phyloP scores from a whole-genome alignment of 78 protist genomes.

The Dictyostelium capitatum region DNA sequence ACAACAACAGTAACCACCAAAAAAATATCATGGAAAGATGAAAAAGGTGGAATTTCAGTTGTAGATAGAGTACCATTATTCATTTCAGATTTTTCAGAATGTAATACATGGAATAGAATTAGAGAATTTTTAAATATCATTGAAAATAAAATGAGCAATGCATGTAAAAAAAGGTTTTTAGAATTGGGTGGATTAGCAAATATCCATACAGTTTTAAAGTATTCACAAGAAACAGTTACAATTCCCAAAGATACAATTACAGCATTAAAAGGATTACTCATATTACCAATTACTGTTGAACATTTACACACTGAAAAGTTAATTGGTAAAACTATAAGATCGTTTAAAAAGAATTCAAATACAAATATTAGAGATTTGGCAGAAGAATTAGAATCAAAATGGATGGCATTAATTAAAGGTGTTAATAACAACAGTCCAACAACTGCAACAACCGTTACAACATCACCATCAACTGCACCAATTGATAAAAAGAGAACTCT shows the following conservation, averaged over 20 bases:
- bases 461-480: background rate
- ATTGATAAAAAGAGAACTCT: conserved; percentile 32
- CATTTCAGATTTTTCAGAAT: conserved; percentile 49
- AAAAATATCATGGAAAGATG: conserved; percentile 59
- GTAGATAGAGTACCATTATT: conserved; percentile 52
- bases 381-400: conserved; percentile 25
- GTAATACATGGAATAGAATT: conserved; percentile 14
- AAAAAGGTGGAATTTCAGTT: conserved; percentile 48
- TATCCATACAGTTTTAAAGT: conserved; percentile 37
- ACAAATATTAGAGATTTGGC: conserved; percentile 46
- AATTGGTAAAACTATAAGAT: conserved; percentile 63
- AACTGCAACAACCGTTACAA: background rate
- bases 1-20: conserved; percentile 5
- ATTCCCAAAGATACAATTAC: conserved; percentile 54
- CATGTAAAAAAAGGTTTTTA: conserved; percentile 60
- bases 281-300: conserved; percentile 44
- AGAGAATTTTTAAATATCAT: conserved; percentile 43
- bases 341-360: conserved; percentile 53
- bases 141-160: conserved; percentile 45
- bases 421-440: background rate
- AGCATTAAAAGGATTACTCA: conserved; percentile 35
- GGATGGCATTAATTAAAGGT: conserved; percentile 41
- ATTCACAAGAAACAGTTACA: conserved; percentile 36
- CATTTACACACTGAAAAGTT: conserved; percentile 43
- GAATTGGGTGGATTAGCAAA: conserved; percentile 56